Conservation (phyloP, 1,284 basidiomycete genomes). For the Cutaneotrichosporon dermatis region DNA sequence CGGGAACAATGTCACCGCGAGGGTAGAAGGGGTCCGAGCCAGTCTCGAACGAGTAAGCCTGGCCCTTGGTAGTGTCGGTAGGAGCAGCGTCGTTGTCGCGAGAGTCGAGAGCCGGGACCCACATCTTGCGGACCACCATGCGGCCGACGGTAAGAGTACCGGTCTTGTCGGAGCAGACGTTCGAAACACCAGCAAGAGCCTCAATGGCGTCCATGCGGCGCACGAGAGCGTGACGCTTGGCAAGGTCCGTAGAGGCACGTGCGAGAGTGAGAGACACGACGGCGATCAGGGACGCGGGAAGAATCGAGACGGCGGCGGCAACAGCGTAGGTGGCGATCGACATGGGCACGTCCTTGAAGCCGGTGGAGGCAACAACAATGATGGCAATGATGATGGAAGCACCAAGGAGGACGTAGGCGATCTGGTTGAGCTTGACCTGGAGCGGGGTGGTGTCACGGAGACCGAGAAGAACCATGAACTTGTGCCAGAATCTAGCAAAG, state of each 20-base stretch:
- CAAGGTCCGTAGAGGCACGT: conserved; percentile 48
- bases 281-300: conserved; percentile 53
- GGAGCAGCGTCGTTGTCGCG: conserved; percentile 30
- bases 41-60: conserved; percentile 48
- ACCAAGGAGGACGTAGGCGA: conserved; percentile 59
- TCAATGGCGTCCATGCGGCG: conserved; percentile 54
- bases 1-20: conserved; percentile 44
- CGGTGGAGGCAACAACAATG: conserved; percentile 59
- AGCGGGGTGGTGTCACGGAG: conserved; percentile 56
- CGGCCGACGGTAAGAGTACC: conserved; percentile 60
- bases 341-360: conserved; percentile 50
- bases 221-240: conserved; percentile 53
- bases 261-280: conserved; percentile 50
- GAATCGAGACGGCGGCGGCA: conserved; percentile 54
- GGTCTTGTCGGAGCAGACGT: conserved; percentile 63
- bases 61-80: conserved; percentile 35
- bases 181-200: conserved; percentile 57
- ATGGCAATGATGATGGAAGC: conserved; percentile 58
- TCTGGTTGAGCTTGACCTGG: conserved; percentile 59
- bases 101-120: conserved; percentile 51
- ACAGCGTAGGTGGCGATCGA: conserved; percentile 52
- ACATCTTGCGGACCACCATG: conserved; percentile 57
- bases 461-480: conserved; percentile 48
- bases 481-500: conserved; percentile 43
- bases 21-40: conserved; percentile 51